Base-by-base conservation (phyloP, 1,139 yeast species). In the Kurtzmaniella natalensis region DNA sequence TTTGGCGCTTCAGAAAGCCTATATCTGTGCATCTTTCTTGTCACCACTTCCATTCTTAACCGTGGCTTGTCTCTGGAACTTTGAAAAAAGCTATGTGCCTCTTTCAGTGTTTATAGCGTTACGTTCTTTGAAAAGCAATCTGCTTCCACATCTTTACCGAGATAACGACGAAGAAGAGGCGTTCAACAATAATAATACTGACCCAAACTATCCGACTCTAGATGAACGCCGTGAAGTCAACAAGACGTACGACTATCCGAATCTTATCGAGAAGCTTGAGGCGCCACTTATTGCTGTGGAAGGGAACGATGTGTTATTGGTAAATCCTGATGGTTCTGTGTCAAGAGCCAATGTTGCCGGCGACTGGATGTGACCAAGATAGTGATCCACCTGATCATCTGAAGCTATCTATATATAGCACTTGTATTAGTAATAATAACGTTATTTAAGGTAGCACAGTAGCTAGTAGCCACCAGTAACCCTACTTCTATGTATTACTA, bases 51-150 rank as follows among this genome's bases (percentile, higher is more conserved):
- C 95, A 1, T 49, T 85, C 9, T 59, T 77, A 5, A 81, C 94
- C 0, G 46, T 82, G 19, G 70, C 76, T 31, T 77, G 81, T 37
- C 65, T 84, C 51, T 87, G 87, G 80, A 83, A 82, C 47, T 89
- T 87, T 53, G 87, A 89, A 51, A 77, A 78, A 41, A 81, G 80
- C 46, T 85, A 86, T 46, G 69, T 81, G 30, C 96, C 97, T 1
- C 62, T 92, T 36, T 77, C 89, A 4, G 74, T 78, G 40, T 89
- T 84, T 53, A 89, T 92, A 51, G 97, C 98, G 0, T 65, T 92
- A 37, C 72, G 94, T 33, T 61, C 73, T 0, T 64, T 67, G 30
- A 55, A 57, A 26, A 51, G 45, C 34, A 44, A 47, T 35, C 43
- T 46, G 19, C 25, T 39, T 16, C 38, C 44, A 9, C 37, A 25